Evolutionary conservation across 768 basidiomycete genomes (phyloP), one percentile per base, ranked within the genome.

Genomic region (Boletus rubropictus): DNA sequence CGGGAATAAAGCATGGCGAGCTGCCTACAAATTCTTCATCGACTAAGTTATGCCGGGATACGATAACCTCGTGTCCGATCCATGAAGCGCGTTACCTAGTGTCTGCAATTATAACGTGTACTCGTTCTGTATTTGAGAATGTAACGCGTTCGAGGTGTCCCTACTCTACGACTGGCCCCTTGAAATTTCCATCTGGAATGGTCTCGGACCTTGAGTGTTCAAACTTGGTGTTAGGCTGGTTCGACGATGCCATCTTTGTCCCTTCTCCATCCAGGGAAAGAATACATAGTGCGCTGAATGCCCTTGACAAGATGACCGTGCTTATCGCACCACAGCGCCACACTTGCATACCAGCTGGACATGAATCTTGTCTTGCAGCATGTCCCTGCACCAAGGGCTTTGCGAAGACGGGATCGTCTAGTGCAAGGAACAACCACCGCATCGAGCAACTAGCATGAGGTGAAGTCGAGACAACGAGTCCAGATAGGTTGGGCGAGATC

Each of bases 1-100:
- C 7, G 84, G 73, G 3, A 80, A 81, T 57, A 68, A 70, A 22
- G 81, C 78, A 4, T 80, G 79, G 79, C 64, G 66, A 51, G 60
- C 65, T 20, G 71, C 71, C 21, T 80, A 72, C 55, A 55, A 60
- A 31, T 58, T 56, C 35, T 68, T 59, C 46, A 28, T 66, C 12
- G 54, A 65, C 40, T 62, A 37, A 37, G 29, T 20, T n/a, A 12
- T 2, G 14, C 3, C 27, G n/a, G 18, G 18, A 33, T 7, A 2
- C 5, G 48, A 29, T 14, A 15, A 15, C 1, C 14, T 25, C 3
- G 17, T 22, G 32, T 28, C 28, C 7, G 9, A 32, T 44, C 32
- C 36, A 35, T 48, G 14, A 11, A 43, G 6, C 14, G 5, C 25
- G 27, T 17, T 18, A 24, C 22, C 27, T 46, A 44, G 22, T 21